These are phyloP conservation scores for Annulohypoxylon stygium DNA, from an alignment of 495 filamentous ascomycete genomes.

Conservation along the genomic window DNA sequence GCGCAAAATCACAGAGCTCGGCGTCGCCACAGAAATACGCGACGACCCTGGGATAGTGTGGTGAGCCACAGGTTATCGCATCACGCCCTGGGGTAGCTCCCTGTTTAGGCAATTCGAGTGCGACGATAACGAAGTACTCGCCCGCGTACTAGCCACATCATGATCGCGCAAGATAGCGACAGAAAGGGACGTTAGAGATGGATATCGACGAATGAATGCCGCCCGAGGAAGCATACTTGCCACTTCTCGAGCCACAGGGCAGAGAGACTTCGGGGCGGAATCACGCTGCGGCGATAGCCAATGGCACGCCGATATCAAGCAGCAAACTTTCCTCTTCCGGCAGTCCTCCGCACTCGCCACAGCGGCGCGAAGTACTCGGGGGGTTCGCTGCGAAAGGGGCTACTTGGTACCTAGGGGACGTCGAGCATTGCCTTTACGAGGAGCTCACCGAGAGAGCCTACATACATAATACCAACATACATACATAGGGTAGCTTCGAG, in stretches of 20 bases:
- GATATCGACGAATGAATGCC: conserved; percentile 11
- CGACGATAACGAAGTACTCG: conserved; percentile 15
- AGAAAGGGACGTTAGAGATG: conserved; percentile 5
- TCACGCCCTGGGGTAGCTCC: conserved; percentile 45
- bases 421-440: conserved; percentile 19
- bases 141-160: conserved; percentile 37
- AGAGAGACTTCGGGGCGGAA: conserved; percentile 25
- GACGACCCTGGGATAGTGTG: conserved; percentile 15
- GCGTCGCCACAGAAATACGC: conserved; percentile 36
- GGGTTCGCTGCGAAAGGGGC: background rate
- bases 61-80: conserved; percentile 42
- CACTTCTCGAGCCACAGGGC: conserved; percentile 35
- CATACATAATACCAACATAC: background rate
- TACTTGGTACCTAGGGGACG: background rate
- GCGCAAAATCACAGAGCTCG: conserved; percentile 1
- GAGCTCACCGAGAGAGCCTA: conserved; percentile 5
- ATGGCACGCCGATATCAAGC: conserved; percentile 29
- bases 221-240: conserved; percentile 20
- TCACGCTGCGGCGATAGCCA: conserved; percentile 24
- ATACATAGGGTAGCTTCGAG: background rate
- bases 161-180: conserved; percentile 5
- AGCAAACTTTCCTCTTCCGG: conserved; percentile 47
- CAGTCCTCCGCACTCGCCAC: conserved; percentile 45
- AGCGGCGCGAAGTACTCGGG: conserved; percentile 22
- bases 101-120: conserved; percentile 29